Evolutionary conservation across 1,139 yeast species (phyloP).

Genomic region (Scheffersomyces stambukii): DNA sequence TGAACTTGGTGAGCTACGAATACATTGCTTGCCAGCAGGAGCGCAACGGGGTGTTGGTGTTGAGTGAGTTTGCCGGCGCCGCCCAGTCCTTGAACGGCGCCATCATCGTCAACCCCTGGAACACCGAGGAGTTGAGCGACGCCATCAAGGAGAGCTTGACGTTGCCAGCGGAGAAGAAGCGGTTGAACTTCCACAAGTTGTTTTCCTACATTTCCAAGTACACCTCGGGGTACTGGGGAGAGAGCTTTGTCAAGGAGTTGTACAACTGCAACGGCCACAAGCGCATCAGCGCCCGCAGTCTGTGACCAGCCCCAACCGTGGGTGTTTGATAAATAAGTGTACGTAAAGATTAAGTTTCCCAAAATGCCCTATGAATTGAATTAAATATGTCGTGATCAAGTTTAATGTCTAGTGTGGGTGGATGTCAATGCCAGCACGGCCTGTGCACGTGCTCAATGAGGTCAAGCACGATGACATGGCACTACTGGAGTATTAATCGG

Average conservation of each 20-base stretch:
- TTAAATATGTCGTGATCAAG: too few relatives aligned
- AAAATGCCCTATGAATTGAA: too few relatives aligned
- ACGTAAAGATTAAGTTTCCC: too few relatives aligned
- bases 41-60: slow-evolving; percentile 77
- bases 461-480: too few relatives aligned
- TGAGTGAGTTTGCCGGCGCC: slow-evolving; percentile 98
- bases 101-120: slow-evolving; percentile 95
- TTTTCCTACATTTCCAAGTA: slow-evolving; percentile 86
- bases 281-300: slow-evolving; percentile 2
- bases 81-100: slow-evolving; percentile 96
- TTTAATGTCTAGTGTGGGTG: too few relatives aligned
- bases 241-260: slow-evolving; percentile 86
- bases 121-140: slow-evolving; percentile 85
- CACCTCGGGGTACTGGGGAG: slow-evolving; percentile 97
- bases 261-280: slow-evolving; percentile 30
- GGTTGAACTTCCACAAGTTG: slow-evolving; percentile 73
- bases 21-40: slow-evolving; percentile 94
- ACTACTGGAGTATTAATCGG: too few relatives aligned
- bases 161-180: slow-evolving; percentile 73
- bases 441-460: too few relatives aligned
- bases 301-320: too few relatives aligned
- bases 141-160: slow-evolving; percentile 87
- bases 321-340: too few relatives aligned
- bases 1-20: slow-evolving; percentile 95
- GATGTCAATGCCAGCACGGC: too few relatives aligned